Conservation (phyloP, 192 early-diverging fungal species). For the Allomyces javanicus region DNA sequence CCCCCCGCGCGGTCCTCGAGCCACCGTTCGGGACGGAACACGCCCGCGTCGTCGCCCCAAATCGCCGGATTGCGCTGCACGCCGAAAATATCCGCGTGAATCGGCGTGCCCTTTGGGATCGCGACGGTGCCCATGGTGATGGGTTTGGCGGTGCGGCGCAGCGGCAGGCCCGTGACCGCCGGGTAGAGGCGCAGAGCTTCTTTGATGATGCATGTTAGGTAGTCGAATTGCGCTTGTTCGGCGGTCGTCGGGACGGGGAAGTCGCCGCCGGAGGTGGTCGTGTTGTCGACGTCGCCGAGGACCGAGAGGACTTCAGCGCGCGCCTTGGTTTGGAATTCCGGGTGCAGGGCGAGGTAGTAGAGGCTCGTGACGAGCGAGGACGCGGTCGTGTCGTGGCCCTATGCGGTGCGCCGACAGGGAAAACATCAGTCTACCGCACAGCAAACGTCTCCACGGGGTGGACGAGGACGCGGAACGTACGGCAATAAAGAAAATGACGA, state of each 20-base stretch:
- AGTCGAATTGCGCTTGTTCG: not conserved
- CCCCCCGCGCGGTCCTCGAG: constrained; percentile 10
- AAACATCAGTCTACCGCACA: no score
- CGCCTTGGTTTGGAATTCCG: not conserved
- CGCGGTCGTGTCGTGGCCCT: not conserved
- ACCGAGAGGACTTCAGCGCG: not conserved
- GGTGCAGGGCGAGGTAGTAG: not conserved
- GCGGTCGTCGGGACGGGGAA: not conserved
- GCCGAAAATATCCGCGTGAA: constrained; percentile 15
- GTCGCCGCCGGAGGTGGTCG: not conserved
- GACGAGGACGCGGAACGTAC: not conserved
- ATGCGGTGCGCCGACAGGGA: no score
- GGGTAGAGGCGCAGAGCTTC: not conserved
- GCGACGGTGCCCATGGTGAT: constrained; percentile 13
- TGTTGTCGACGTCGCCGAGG: not conserved
- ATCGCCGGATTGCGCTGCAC: constrained; percentile 22
- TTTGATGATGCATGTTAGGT: not conserved
- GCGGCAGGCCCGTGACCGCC: not conserved
- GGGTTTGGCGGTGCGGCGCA: not conserved
- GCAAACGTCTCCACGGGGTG: not conserved
- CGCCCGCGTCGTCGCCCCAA: constrained; percentile 19
- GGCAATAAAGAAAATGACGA: not conserved
- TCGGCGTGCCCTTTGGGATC: constrained; percentile 14
- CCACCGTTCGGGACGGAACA: constrained; percentile 26
- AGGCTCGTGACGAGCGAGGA: not conserved